phyloP scores from a whole-genome alignment of 2,329 filamentous ascomycete genomes.

The Cladophialophora carrionii region DNA sequence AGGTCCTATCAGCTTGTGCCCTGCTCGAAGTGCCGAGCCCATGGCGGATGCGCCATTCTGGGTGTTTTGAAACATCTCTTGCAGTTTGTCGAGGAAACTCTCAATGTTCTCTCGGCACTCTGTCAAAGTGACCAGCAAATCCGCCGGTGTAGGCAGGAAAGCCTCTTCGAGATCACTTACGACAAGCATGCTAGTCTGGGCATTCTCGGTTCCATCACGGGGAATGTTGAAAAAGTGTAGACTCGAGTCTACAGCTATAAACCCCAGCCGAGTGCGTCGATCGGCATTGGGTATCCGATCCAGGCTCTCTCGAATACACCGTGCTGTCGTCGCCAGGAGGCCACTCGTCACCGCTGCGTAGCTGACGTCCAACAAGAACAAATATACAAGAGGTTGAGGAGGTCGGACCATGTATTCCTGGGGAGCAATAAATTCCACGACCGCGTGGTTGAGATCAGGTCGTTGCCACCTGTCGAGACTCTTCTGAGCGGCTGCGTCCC shows the following conservation, averaged over 20 bases:
- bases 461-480: conserved; percentile 89
- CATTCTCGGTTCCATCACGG: conserved; percentile 80
- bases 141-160: conserved; percentile 89
- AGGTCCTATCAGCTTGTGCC: conserved; percentile 92
- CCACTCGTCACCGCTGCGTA: conserved; percentile 87
- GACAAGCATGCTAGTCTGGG: conserved; percentile 87
- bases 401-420: conserved; percentile 99
- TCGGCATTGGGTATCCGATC: conserved; percentile 98
- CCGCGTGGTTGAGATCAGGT: conserved; percentile 90
- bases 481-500: conserved; percentile 91
- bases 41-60: conserved; percentile 89
- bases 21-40: conserved; percentile 88
- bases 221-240: conserved; percentile 96
- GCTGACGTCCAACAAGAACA: conserved; percentile 94
- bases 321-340: conserved; percentile 85
- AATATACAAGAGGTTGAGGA: conserved; percentile 90
- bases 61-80: conserved; percentile 95
- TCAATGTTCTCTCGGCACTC: conserved; percentile 92
- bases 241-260: conserved; percentile 92
- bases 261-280: conserved; percentile 85
- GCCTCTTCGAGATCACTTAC: conserved; percentile 95
- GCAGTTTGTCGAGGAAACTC: conserved; percentile 84
- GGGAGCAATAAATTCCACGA: conserved; percentile 95
- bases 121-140: conserved; percentile 83
- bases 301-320: conserved; percentile 91